Base-by-base conservation (phyloP, 805 yeast species). In the Sugiyamaella qingdaonensis region DNA sequence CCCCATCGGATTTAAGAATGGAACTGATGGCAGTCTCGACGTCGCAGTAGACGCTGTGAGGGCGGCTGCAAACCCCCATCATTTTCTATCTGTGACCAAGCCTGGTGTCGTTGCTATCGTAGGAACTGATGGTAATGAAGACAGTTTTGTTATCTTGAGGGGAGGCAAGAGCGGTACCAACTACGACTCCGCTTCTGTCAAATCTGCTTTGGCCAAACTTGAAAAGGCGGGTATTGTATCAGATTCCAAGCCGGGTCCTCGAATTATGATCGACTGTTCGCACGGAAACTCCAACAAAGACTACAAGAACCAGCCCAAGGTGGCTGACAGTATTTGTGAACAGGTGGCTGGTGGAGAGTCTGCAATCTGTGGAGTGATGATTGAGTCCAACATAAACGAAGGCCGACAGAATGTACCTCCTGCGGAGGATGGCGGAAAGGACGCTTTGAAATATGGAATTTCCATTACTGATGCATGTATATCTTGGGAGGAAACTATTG, bases 401-500 rank as follows among this genome's bases (percentile, higher is more conserved):
- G 99, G 99, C 50, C 85, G 95, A 74, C 99, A 94, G 76, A 84
- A 86, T 65, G 90, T 90, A 55, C 91, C 92, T 54, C 80, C 88
- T 46, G 67, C 70, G 10, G 77, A 72, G 41, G 74, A 80, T 54
- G 85, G 84, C 49, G 96, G 96, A 51, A 85, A 85, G 66, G 77
- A 77, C 51, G 80, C 77, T 19, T 80, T 92, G 72, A 81, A 86
- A 65, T 92, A 92, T 73, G 99, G 99, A 58, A 88, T 90, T 58
- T 87, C 96, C 31, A 90, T 92, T 64, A 92, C 99, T n/a, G 99
- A 92, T 71, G 96, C 97, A 32, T 92, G 99, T 78, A 90, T 92
- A 56, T 80, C 88, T 55, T 88, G 96, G 89, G 94, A 86, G 51
- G 76, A 82, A 47, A 92, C 99, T 14, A 92, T 78, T 47, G 72